Base-by-base conservation (phyloP, 257 asterid genomes). In the Ocimum tenuiflorum region DNA sequence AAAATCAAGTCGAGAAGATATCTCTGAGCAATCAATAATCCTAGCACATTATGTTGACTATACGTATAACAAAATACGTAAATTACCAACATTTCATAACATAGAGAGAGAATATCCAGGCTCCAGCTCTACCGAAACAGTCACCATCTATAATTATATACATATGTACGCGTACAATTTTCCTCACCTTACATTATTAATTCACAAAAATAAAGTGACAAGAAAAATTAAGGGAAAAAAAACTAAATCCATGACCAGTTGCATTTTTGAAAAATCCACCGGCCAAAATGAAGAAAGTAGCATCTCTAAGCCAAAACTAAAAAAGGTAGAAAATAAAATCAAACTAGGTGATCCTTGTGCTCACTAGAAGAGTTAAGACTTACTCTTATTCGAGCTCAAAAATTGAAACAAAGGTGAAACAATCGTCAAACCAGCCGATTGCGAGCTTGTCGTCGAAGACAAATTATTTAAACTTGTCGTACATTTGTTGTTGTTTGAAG, bases 401-500 rank as follows among this genome's bases (percentile, higher is more conserved):
- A 74, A 79, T 0, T 72, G 78, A 47, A 77, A 71, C 10, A 79
- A 41, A n/a, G 82, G 77, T 18, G 85, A 74, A 68, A 71, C 77
- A 22, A 71, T 75, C 79, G 54, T 51, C 82, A 69, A 51, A 17
- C 63, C 75, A 5, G 73, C 46, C 1, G 78, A 73, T 64, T 77
- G 83, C 14, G 85, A 52, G 51, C 72, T 74, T 0, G 77, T 31
- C 1, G 80, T 45, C 12, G 84, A 50, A 0, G 80, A n/a, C n/a
- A n/a, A n/a, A n/a, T n/a, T n/a, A n/a, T n/a, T n/a, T n/a, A n/a
- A n/a, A n/a, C n/a, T n/a, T n/a, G n/a, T n/a, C n/a, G n/a, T 65
- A 13, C 85, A 79, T 71, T 83, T 85, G 29, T 62, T 86, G 17
- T 65, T 74, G 60, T 76, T 88, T 43, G 86, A 61, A 52, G 77